Base-by-base conservation (phyloP, 495 filamentous ascomycete genomes). In the Choiromyces venosus region DNA sequence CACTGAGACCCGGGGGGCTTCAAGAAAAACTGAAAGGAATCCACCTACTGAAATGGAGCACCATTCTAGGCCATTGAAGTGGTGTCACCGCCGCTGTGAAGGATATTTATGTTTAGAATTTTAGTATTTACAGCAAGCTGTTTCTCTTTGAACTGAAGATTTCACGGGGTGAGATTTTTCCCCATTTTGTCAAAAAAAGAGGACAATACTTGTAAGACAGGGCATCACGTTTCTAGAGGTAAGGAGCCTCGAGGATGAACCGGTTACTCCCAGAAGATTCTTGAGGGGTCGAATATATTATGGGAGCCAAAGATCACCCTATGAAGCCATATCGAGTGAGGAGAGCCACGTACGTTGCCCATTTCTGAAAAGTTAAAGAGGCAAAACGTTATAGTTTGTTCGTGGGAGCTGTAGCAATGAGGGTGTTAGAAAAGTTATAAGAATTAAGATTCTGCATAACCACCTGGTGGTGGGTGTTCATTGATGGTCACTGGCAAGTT, bases 201-300 rank as follows among this genome's bases (percentile, higher is more conserved):
- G 10, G 0, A 4, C 0, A 16, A 25, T 33, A 4, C 0, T 2
- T 16, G 1, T 16, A 14, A 9, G 12, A 10, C 16, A 16, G n/a
- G 52, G 16, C 14, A 56, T 25, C n/a, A 46, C 29, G 21, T 9
- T 21, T 8, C 42, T 8, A 46, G 19, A n/a, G 16, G 46, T 56
- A 9, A 56, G n/a, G 3, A 29, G 8, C 9, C n/a, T 21, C 7
- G 3, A 21, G 42, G 42, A 16, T 46, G 42, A 21, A 8, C 42
- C 18, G 42, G 42, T 7, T n/a, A 1, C 42, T 7, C 42, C 9
- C 42, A 6, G 5, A 46, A 46, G 42, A 21, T 16, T 0, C 42
- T 21, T 19, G 39, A 12, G 40, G 4, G 3, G 1, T 10, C 29
- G 46, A 4, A 56, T n/a, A 29, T n/a, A n/a, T n/a, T n/a, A n/a